phyloP scores from a whole-genome alignment of 2,329 filamentous ascomycete genomes.

The Colletotrichum chlorophyti region DNA sequence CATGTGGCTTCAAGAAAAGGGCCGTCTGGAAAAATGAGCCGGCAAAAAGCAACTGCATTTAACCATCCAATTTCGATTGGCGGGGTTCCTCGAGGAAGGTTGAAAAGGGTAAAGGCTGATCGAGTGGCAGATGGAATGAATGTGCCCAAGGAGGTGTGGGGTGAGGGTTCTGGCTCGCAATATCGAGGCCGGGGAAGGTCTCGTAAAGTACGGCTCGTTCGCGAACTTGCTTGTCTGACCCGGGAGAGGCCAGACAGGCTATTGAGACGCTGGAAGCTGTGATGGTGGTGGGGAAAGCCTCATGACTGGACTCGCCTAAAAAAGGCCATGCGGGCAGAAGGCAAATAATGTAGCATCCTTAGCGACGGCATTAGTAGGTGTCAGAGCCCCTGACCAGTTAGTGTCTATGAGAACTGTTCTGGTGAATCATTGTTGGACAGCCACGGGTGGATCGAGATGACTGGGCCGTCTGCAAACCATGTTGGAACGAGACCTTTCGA shows the following conservation, averaged over 20 bases:
- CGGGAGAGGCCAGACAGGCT: not conserved
- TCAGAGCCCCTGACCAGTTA: not conserved
- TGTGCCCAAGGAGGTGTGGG: not conserved
- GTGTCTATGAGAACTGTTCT: not conserved
- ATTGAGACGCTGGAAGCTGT: not conserved
- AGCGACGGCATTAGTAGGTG: slow-evolving; percentile 7
- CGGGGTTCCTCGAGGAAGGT: not conserved
- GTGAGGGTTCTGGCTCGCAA: slow-evolving; percentile 1
- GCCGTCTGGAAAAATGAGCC: slow-evolving; percentile 31
- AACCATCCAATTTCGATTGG: slow-evolving; percentile 32
- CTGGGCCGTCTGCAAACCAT: not conserved
- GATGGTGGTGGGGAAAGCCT: slow-evolving; percentile 14
- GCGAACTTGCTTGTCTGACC: not conserved
- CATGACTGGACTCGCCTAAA: slow-evolving; percentile 1
- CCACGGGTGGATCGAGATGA: not conserved
- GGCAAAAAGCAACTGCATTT: slow-evolving; percentile 36
- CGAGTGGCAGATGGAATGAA: not conserved
- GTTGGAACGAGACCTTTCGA: not conserved
- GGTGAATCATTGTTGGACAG: not conserved
- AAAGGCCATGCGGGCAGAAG: slow-evolving; percentile 18
- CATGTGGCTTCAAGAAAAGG: slow-evolving; percentile 31
- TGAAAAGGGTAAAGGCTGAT: slow-evolving; percentile 10
- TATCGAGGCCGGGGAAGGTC: slow-evolving; percentile 3
- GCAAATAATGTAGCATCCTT: slow-evolving; percentile 1
- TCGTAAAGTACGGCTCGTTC: not conserved